Evolutionary conservation across 108 stramenopile genomes (phyloP), one percentile per base, ranked within the genome.

Genomic region (Fragilaria radians): DNA sequence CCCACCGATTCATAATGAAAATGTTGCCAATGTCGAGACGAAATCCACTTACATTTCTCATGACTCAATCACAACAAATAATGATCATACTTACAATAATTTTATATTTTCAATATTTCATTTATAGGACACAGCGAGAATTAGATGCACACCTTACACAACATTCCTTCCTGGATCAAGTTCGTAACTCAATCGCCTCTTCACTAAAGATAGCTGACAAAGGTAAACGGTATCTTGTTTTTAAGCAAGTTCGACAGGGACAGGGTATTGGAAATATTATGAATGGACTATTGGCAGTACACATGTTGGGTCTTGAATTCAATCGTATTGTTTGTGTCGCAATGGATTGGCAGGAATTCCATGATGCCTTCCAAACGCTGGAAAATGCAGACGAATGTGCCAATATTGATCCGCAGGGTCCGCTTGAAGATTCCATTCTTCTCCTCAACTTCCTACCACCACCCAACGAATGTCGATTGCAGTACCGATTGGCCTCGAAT

Each of bases 221-320:
- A 42, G 36, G 7, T 42, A 42, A 7, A 7, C 32, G 34, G 7
- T 57, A 11, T 42, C 36, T 14, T 42, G 36, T 7, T 42, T 42
- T 42, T 42, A 7, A 42, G 14, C 36, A 42, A 7, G 14, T 11
- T 42, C 7, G 36, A 14, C 36, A 9, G 28, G 79, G 74, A 9
- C 79, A 80, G 67, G 79, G 79, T 46, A 33, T 54, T 5, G 79
- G 79, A 22, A 80, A 80, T 52, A 22, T 72, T 23, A 63, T 76
- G 55, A 59, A 64, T 46, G 79, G 79, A 17, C 27, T 76, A 7
- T 51, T 76, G 28, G 74, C 74, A 7, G 74, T 74, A 0, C 79
- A 0, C 79, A 76, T 57, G 46, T 52, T 80, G 48, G 79, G 55
- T 23, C 45, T 46, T n/a, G 79, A 80, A 60, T 80, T 73, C 46